Percentiles rank a stretch among this genome's conserved stretches.
phyloP scores from a whole-genome alignment of 345 rosid genomes.

The Murraya koenigii region DNA sequence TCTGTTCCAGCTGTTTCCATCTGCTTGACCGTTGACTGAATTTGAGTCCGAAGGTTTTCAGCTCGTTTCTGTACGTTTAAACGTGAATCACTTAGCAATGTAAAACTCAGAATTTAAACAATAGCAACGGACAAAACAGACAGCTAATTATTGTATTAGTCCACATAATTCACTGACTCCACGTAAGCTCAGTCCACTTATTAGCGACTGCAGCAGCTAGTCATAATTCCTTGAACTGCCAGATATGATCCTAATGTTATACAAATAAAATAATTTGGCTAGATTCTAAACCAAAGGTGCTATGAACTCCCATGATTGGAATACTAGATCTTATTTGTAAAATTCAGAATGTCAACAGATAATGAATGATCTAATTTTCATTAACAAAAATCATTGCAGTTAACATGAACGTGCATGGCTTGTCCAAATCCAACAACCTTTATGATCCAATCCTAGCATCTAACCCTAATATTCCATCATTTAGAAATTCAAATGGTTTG shows the following conservation, averaged over 20 bases:
- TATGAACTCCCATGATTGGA: neutral
- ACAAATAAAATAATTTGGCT: neutral
- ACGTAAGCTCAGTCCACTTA: neutral
- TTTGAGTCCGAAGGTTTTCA: constrained; percentile 68
- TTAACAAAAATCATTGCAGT: neutral
- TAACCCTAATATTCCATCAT: neutral
- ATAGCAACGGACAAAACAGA: neutral
- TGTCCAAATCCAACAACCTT: neutral
- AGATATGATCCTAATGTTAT: neutral
- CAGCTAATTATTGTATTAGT: neutral
- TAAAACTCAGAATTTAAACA: neutral
- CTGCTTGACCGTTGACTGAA: constrained; percentile 76
- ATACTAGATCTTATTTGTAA: neutral
- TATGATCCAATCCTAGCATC: neutral
- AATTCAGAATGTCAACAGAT: neutral
- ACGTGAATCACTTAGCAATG: constrained; percentile 8
- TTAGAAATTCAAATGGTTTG: neutral
- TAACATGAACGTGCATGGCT: neutral
- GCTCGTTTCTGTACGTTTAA: constrained; percentile 60
- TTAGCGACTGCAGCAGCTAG: neutral
- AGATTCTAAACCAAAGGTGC: neutral
- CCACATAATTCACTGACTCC: neutral
- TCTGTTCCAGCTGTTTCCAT: constrained; percentile 85
- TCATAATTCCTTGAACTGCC: neutral
- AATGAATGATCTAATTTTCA: neutral